phyloP scores from a whole-genome alignment of 108 stramenopile species.

The Fistulifera pelliculosa region DNA sequence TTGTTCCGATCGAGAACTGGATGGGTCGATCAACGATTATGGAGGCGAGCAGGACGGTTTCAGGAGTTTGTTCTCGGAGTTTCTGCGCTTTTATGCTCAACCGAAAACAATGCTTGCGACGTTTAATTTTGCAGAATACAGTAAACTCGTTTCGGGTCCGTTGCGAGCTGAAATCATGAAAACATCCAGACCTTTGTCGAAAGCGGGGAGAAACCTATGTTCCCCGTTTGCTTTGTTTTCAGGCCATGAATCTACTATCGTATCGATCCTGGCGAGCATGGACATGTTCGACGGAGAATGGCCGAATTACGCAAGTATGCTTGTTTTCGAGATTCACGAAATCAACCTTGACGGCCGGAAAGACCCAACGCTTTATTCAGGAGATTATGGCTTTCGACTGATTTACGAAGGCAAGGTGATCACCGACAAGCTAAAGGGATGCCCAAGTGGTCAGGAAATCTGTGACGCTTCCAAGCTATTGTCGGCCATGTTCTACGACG shows the following conservation, averaged over 20 bases:
- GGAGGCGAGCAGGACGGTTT: not conserved
- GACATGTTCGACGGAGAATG: slow-evolving; percentile 56
- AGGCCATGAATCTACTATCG: slow-evolving; percentile 82
- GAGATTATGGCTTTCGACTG: slow-evolving; percentile 58
- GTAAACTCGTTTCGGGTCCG: slow-evolving; percentile 64
- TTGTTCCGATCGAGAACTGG: slow-evolving; percentile 70
- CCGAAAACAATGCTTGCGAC: not conserved
- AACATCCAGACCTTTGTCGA: slow-evolving; percentile 35
- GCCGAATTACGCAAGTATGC: slow-evolving; percentile 70
- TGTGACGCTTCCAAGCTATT: slow-evolving; percentile 42
- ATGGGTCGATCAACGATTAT: slow-evolving; percentile 56
- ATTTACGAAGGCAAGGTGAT: slow-evolving; percentile 67
- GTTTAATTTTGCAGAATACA: slow-evolving; percentile 35
- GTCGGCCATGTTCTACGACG: too few species aligned
- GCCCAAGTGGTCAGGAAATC: slow-evolving; percentile 34
- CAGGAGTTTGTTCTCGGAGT: slow-evolving; percentile 27
- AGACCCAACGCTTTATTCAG: slow-evolving; percentile 17
- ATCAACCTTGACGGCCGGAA: slow-evolving; percentile 12
- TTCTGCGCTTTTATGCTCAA: slow-evolving; percentile 6
- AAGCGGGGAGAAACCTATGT: slow-evolving; percentile 15
- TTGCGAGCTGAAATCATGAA: slow-evolving; percentile 60
- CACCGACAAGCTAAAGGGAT: slow-evolving; percentile 46
- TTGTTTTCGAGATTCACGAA: slow-evolving; percentile 61
- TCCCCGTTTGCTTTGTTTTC: slow-evolving; percentile 43
- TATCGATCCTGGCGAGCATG: slow-evolving; percentile 74